These are phyloP conservation scores for Macrotyloma uniflorum DNA, from an alignment of 306 rosid species.

Conservation along the genomic window DNA sequence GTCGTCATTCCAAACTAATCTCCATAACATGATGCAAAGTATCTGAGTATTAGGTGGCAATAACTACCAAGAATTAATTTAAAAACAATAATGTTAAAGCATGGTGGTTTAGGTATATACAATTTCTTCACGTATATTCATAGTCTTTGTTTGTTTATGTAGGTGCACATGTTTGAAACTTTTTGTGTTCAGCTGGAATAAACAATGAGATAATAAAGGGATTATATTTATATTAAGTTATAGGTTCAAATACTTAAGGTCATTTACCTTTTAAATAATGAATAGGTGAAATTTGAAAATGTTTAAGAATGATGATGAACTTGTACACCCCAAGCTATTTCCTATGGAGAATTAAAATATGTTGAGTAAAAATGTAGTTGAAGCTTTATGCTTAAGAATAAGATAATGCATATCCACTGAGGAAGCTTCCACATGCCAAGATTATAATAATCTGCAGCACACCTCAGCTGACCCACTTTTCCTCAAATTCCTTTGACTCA, in stretches of 20 bases:
- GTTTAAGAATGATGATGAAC: neutral
- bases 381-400: neutral
- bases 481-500: constrained; percentile 24
- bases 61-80: neutral
- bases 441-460: constrained; percentile 22
- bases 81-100: neutral
- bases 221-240: too few species aligned
- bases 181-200: neutral
- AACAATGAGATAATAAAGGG: too few species aligned
- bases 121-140: neutral
- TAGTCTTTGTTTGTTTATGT: neutral
- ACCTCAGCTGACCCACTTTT: constrained; percentile 21
- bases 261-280: neutral
- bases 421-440: constrained; percentile 21
- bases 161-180: constrained; percentile 5
- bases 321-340: too few species aligned
- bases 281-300: neutral
- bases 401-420: neutral
- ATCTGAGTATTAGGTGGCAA: constrained; percentile 31
- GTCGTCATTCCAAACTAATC: constrained; percentile 1
- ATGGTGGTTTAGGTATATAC: constrained; percentile 18
- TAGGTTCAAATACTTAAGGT: too few species aligned
- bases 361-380: neutral
- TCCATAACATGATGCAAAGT: neutral
- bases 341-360: neutral